Evolutionary conservation across 164 flowering plant genomes (phyloP).

Genomic region (Santalum album): DNA sequence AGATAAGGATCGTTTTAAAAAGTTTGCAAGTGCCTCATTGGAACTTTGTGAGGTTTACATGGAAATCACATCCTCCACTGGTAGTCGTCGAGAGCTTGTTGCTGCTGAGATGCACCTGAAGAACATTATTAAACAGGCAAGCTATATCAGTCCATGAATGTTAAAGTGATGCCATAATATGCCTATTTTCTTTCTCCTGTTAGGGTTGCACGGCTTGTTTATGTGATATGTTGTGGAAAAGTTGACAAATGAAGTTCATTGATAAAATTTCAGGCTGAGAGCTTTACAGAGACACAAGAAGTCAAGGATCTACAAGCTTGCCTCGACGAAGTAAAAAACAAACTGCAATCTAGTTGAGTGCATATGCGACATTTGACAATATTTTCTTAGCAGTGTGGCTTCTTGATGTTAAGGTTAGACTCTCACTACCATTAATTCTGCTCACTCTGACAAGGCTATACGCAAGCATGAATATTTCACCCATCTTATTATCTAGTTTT

Average conservation of each 20-base stretch:
- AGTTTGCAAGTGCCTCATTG: conserved; percentile 70
- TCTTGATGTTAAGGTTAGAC: not conserved
- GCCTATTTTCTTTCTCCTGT: not conserved
- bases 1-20: conserved; percentile 57
- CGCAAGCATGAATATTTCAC: too few relatives aligned
- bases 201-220: not conserved
- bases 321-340: conserved; percentile 38
- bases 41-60: conserved; percentile 73
- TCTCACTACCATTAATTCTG: too few relatives aligned
- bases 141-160: not conserved
- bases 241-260: not conserved
- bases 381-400: not conserved
- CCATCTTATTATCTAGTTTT: too few relatives aligned
- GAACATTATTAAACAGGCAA: conserved; percentile 59
- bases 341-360: conserved; percentile 15
- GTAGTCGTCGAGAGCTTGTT: conserved; percentile 47
- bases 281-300: conserved; percentile 55
- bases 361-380: not conserved
- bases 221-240: not conserved
- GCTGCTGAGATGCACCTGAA: conserved; percentile 78
- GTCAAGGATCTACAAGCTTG: conserved; percentile 41
- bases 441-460: too few relatives aligned
- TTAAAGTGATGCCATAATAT: not conserved
- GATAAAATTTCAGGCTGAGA: conserved; percentile 35
- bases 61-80: conserved; percentile 48